These are phyloP conservation scores for Saksenaea vasiformis DNA, from an alignment of 371 early-diverging fungal species.

Conservation along the genomic window DNA sequence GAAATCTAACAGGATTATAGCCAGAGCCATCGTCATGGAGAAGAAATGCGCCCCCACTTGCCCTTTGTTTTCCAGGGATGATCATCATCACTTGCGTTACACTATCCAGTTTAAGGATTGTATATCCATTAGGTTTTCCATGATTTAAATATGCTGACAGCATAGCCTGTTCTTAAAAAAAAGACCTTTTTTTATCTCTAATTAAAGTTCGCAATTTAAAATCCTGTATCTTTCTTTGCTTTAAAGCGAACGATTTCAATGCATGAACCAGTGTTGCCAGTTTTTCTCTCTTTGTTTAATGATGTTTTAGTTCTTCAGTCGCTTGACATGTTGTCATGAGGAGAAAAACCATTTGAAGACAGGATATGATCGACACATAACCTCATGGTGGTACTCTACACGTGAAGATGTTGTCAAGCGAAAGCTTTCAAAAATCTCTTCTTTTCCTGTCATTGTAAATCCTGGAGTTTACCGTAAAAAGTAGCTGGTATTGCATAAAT, in stretches of 20 bases:
- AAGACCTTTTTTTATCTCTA: not conserved
- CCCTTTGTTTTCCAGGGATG: not conserved
- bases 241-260: no score
- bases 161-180: not conserved
- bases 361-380: not conserved
- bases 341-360: not conserved
- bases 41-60: not conserved
- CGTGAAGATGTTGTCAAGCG: not conserved
- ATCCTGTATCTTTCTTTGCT: no score
- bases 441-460: no score
- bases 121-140: not conserved
- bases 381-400: not conserved
- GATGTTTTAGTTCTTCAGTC: not conserved
- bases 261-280: no score
- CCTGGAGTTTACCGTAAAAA: no score
- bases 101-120: not conserved
- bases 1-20: not conserved
- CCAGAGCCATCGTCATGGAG: not conserved
- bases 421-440: no score
- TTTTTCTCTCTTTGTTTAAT: no score
- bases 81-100: not conserved
- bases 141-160: not conserved
- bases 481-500: no score
- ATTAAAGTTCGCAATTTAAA: no score
- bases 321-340: not conserved